These are phyloP conservation scores for Histomonas meleagridis DNA, from an alignment of 208 protist species.

Conservation along the genomic window DNA sequence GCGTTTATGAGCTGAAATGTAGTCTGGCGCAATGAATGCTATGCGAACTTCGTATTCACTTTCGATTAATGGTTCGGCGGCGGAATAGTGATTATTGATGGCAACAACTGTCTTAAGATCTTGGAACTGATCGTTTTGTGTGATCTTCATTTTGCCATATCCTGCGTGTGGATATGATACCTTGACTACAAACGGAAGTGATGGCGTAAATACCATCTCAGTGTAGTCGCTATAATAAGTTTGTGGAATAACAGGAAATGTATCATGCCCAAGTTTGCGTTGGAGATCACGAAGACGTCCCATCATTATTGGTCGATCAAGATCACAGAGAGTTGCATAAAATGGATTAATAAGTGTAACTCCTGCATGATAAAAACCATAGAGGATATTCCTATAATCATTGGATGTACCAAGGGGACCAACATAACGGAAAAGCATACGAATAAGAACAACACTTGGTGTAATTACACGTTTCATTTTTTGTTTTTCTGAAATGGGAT, in stretches of 20 bases:
- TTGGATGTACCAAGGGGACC: too few species aligned
- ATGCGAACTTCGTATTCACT: slow-evolving; percentile 45
- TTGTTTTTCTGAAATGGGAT: too few species aligned
- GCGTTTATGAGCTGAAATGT: background rate
- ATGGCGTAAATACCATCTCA: background rate
- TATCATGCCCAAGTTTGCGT: background rate
- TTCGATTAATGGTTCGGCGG: slow-evolving; percentile 39
- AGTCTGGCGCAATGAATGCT: slow-evolving; percentile 38
- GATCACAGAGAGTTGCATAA: background rate
- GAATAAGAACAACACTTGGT: too few species aligned
- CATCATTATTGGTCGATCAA: background rate
- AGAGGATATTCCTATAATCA: too few species aligned
- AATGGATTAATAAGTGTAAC: background rate
- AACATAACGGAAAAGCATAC: too few species aligned
- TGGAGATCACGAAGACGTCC: background rate
- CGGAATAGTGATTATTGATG: slow-evolving; percentile 44
- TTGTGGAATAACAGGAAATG: background rate
- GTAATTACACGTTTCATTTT: too few species aligned
- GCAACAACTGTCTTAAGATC: slow-evolving; percentile 41
- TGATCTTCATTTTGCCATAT: slow-evolving; percentile 43
- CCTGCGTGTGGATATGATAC: slow-evolving; percentile 35
- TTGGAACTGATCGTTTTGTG: slow-evolving; percentile 39
- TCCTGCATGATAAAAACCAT: too few species aligned
- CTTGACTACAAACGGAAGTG: background rate
- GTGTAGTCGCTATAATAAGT: background rate